Evolutionary conservation across 495 filamentous ascomycete genomes (phyloP).

Genomic region (Lasiosphaeria ovina): DNA sequence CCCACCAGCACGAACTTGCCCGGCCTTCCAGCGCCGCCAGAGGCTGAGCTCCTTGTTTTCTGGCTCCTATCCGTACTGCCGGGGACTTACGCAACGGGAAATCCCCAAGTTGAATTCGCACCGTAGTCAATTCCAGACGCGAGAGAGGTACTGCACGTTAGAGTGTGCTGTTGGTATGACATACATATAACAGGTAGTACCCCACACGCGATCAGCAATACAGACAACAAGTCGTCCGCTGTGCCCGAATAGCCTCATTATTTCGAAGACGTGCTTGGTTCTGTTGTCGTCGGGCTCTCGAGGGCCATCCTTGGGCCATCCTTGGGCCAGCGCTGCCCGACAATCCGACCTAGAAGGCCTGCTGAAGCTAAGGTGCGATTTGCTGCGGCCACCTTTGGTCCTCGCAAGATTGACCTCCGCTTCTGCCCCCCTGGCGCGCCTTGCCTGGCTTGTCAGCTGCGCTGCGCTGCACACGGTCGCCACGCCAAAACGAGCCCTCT

Average conservation of each 20-base stretch:
- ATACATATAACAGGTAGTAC: not conserved
- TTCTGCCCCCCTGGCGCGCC: slow-evolving; percentile 5
- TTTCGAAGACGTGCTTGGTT: not conserved
- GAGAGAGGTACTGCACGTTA: not conserved
- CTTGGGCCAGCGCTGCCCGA: no score
- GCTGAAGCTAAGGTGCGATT: not conserved
- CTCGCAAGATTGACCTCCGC: slow-evolving; percentile 3
- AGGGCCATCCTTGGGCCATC: no score
- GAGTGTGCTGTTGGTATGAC: no score
- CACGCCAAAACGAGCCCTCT: slow-evolving; percentile 22
- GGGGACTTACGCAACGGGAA: no score
- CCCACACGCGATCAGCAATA: slow-evolving; percentile 5
- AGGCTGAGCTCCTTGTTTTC: not conserved
- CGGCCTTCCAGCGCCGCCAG: not conserved
- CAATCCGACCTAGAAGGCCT: no score
- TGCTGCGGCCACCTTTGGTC: not conserved
- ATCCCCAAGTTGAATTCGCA: not conserved
- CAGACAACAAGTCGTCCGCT: not conserved
- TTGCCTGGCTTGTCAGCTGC: slow-evolving; percentile 23
- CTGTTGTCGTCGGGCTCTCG: not conserved
- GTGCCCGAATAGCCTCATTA: slow-evolving; percentile 2
- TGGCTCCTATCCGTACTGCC: not conserved
- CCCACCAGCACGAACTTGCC: not conserved
- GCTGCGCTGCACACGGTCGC: slow-evolving; percentile 2
- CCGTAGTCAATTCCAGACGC: slow-evolving; percentile 3